Evolutionary conservation across 371 early-diverging fungal species (phyloP), one percentile per base, ranked within the genome.

Genomic region (Catenaria anguillulae): DNA sequence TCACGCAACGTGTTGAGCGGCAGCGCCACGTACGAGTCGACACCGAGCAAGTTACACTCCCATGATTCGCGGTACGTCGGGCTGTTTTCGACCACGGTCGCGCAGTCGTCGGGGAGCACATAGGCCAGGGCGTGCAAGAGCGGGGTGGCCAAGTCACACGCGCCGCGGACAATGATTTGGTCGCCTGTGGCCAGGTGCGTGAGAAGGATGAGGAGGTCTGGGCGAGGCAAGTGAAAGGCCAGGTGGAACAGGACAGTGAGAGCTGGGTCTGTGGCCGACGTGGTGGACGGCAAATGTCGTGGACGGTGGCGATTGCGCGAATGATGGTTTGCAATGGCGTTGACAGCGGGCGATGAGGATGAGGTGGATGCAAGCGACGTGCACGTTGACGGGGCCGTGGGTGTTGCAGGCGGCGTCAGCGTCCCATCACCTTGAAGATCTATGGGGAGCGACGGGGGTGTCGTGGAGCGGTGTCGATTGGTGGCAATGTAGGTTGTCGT

Each of bases 1-100:
- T 50, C 52, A 15, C 52, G 52, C 15, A 50, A 19, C 29, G 15
- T 13, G 21, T 10, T 8, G 0, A 23, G 15, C 52, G 52, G 52
- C 0, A 50, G 12, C 52, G 52, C 12, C 8, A 50, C 29, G 52
- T 50, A 50, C 5, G 29, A 29, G 24, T 50, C 52, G 36, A 58
- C 42, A 10, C 58, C 58, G 24, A 40, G 36, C 42, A 58, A 6
- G 21, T 58, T 58, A 19, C 58, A 58, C 21, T 58, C 58, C 58
- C 58, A 58, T 12, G 36, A 34, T n/a, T 58, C 58, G 43, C 42
- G 58, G 58, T 58, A 58, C 4, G 8, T 19, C 3, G 26, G 15
- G 29, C 15, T 15, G 17, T 33, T 12, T 10, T n/a, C 36, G 58
- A 58, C 21, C 34, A 21, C 17, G 29, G 8, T 24, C 8, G 58